Evolutionary conservation across 148 eudicot species (phyloP), one percentile per base, ranked within the genome.

Genomic region (Vaccinium myrtillus): DNA sequence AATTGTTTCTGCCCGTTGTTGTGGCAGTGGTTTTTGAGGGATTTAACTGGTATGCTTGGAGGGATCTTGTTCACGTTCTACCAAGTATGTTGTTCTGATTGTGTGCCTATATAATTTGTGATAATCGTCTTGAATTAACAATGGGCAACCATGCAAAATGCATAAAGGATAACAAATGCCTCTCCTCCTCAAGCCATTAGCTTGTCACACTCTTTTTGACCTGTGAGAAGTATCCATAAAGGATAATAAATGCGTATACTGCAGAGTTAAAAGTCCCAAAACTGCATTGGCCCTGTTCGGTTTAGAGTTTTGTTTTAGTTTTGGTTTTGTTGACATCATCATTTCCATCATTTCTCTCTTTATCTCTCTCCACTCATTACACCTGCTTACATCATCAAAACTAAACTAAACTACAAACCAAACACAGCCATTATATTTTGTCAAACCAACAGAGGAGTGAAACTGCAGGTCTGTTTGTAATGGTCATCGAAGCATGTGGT

Each of bases 31-130:
- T 97, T 97, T 89, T 85, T 97, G 92, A 93, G 99, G 89, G 99
- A 97, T 92, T 89, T 97, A 82, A 91, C 98, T 19, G 99, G 99
- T 91, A 97, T 97, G 99, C 96, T 97, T 67, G 99, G 99, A 81
- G 98, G 98, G 78, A 89, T 97, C 87, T 85, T 97, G 75, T 97
- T 97, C 91, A 93, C 99, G n/a, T 97, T 91, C 89, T 97, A 95
- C 87, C 96, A 94, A 98, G 99, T 94, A 48, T 55, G 79, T 49
- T 18, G 59, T 79, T 53, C 74, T 85, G 19, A 14, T 27, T 69
- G 74, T 69, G 12, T 2, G 3, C 67, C 51, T 48, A 61, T 59
- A 1, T 30, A 74, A 36, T 25, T 25, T 67, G 71, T 54, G 58
- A 9, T 43, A 79, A 36, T 43, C n/a, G 27, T 69, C 30, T 71